Evolutionary conservation across 345 rosid genomes (phyloP), one percentile per base, ranked within the genome.

Genomic region (Arabidopsis arenosa): DNA sequence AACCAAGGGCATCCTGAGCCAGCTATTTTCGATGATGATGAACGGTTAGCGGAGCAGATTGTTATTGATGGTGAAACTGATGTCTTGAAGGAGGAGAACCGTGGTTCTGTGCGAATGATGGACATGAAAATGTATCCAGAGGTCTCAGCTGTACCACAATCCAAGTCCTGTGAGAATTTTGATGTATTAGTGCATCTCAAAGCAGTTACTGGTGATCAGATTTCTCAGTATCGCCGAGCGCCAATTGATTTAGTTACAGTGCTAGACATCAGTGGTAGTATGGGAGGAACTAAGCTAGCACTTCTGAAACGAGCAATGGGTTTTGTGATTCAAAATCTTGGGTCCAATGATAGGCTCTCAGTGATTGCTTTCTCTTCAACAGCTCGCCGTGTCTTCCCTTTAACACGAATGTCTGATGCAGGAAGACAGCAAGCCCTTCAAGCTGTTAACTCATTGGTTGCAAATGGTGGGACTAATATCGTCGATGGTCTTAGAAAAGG

Each of bases 271-370:
- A 93, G 98, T 52, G 95, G 96, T 60, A 93, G 98, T 83, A 93
- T 93, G 96, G 91, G 90, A 10, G 98, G 98, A 56, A 93, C 96
- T 32, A 93, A 90, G 83, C 87, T 93, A 30, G 98, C 94, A 6
- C 66, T 93, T 79, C 82, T 93, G 32, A 92, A 92, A 84, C 91
- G 96, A 33, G 97, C 97, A 9, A 90, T 90, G 97, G 94, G 96
- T 5, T 92, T 93, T 59, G 93, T 93, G 15, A 93, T 93, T 74
- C 98, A 90, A 79, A 93, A 90, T 78, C 94, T 90, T 65, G 87
- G 96, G 30, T 83, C 85, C 39, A 82, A 71, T 11, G 96, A 93
- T 63, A 81, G 96, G 84, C 98, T 93, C 36, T 93, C 98, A 4
- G 96, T 93, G 21, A 85, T 93, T 63, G 90, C 95, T 18, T 93